Evolutionary conservation across 352 stramenopile species (phyloP).

Genomic region (Phytophthora quininea): DNA sequence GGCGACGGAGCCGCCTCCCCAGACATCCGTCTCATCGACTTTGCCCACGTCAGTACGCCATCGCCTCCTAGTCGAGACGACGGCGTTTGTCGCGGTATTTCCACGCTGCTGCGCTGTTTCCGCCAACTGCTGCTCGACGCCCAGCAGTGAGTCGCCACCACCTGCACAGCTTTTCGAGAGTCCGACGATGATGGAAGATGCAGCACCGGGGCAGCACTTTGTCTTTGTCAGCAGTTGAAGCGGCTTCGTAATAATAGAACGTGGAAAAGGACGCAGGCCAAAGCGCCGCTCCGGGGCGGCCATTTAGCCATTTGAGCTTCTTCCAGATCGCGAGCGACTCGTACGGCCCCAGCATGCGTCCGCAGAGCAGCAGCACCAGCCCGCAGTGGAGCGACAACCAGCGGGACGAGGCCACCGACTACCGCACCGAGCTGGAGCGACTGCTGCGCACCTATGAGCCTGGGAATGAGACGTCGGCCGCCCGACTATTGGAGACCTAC

Average conservation of each 20-base stretch:
- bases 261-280: conserved; percentile 19
- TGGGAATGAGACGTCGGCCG: conserved; percentile 34
- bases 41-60: conserved; percentile 66
- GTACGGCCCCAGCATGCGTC: conserved; percentile 10
- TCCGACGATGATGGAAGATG: background rate
- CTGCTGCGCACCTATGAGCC: conserved; percentile 60
- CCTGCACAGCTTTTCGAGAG: conserved; percentile 1
- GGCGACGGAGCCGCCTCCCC: conserved; percentile 31
- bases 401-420: conserved; percentile 5
- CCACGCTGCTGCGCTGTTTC: conserved; percentile 62
- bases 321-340: conserved; percentile 19
- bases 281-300: conserved; percentile 16
- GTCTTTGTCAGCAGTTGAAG: conserved; percentile 14
- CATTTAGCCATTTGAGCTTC: conserved; percentile 26
- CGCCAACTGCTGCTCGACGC: conserved; percentile 38
- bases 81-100: conserved; percentile 62
- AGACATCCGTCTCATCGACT: conserved; percentile 86
- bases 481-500: conserved; percentile 54
- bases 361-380: conserved; percentile 15
- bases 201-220: background rate
- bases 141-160: conserved; percentile 1
- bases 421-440: conserved; percentile 40
- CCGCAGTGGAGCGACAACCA: conserved; percentile 18
- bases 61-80: conserved; percentile 46
- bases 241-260: background rate